Evolutionary conservation across 2,329 filamentous ascomycete genomes (phyloP).

Genomic region (Helotiales sp.): DNA sequence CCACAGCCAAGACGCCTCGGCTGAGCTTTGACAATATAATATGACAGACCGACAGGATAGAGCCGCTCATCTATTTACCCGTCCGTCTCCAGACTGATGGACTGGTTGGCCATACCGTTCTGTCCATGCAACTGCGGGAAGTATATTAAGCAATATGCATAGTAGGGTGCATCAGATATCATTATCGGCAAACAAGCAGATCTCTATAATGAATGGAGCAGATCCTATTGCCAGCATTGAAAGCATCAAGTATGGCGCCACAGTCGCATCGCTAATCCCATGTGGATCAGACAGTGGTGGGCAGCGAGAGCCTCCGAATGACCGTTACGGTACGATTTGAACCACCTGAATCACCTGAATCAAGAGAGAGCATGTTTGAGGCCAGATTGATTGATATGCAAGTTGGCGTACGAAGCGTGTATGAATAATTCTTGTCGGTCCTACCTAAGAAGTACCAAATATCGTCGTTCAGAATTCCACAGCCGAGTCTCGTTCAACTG

Average conservation of each 20-base stretch:
- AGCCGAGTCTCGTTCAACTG: no score
- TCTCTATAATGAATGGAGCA: not conserved
- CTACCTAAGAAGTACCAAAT: no score
- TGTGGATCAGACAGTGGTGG: not conserved
- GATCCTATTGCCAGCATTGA: slow-evolving; percentile 1
- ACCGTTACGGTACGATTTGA: not conserved
- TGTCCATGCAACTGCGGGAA: not conserved
- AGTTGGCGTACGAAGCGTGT: not conserved
- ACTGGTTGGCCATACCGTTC: not conserved
- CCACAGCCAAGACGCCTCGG: not conserved
- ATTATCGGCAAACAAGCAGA: not conserved
- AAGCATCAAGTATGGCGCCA: not conserved
- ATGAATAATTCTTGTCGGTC: not conserved
- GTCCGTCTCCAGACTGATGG: not conserved
- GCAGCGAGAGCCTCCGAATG: not conserved
- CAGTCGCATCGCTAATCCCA: not conserved
- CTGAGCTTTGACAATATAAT: not conserved
- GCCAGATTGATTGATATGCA: not conserved
- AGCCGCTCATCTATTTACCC: not conserved
- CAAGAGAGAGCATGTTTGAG: not conserved
- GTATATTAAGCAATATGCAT: not conserved
- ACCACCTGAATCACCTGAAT: not conserved
- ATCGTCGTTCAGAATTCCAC: no score
- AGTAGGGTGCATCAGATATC: not conserved
- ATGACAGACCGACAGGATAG: not conserved